Base-by-base conservation (phyloP, 257 asterid species). In the Nicotiana tomentosiformis region DNA sequence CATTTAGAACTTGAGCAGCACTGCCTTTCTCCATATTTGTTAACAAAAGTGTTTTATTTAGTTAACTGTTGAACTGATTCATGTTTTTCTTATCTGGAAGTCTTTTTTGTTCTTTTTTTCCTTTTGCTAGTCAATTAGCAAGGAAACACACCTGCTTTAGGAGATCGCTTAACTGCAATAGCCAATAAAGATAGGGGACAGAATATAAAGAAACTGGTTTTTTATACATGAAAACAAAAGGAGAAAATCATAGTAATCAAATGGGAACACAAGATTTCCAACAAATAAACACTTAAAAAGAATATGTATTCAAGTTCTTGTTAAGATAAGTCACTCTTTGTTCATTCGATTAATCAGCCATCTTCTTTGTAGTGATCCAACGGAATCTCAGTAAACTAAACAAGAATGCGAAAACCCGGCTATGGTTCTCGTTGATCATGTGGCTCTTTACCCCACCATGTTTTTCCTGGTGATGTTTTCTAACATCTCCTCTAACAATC, bases 401-500 rank as follows among this genome's bases (percentile, higher is more conserved):
- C 15, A 70, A 70, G 78, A 51, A 76, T 3, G 80, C 46, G 29
- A 15, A 76, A 51, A 76, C 29, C 14, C 10, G 43, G 80, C 80
- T 76, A 26, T 76, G 64, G 46, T 51, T 60, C 4, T 76, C 65
- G 11, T 76, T 29, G 43, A 23, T 76, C 80, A 51, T 29, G 4
- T 51, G 80, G 80, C 0, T 76, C 80, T 51, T 51, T 1, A 26
- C 65, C 29, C 43, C 46, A 7, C 46, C 46, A 29, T 76, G 0
- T 51, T 76, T 51, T 51, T 8, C 26, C 29, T 26, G 80, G 46
- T 8, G 60, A 64, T 49, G 35, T 26, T 79, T 53, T 32, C 64
- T 84, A 67, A 77, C 14, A 43, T 61, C 85, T 61, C 87, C 87
- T 66, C 29, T 84, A 2, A 84, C 82, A 14, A 20, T 81, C 33